A percentile compares a stretch with the other conserved stretches of the same genome.
phyloP scores from a whole-genome alignment of 2,329 filamentous ascomycete genomes.

The Escovopsis sp. region DNA sequence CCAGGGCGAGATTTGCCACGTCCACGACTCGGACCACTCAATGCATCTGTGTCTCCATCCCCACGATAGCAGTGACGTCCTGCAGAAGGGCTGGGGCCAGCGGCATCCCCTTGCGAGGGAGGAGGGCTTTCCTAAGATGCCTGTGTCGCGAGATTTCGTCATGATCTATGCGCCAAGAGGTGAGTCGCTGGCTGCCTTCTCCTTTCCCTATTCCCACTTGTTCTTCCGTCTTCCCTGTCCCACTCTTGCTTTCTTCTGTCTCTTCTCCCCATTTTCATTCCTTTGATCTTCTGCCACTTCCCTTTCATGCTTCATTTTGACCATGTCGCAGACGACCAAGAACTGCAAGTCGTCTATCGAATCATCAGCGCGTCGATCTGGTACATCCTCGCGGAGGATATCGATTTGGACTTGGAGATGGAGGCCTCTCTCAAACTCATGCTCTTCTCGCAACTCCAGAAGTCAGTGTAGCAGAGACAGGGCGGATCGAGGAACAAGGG shows the following conservation, averaged over 20 bases:
- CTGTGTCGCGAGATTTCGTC: slow-evolving; percentile 60
- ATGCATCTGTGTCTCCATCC: slow-evolving; percentile 72
- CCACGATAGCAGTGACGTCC: slow-evolving; percentile 54
- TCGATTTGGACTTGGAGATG: slow-evolving; percentile 17
- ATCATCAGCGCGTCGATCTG: slow-evolving; percentile 64
- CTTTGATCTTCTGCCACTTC: too few relatives aligned
- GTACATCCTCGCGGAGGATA: slow-evolving; percentile 38
- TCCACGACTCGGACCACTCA: slow-evolving; percentile 60
- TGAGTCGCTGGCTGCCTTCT: slow-evolving; percentile 12
- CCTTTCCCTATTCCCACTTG: too few relatives aligned
- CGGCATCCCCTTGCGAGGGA: slow-evolving; percentile 51
- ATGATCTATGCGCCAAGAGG: slow-evolving; percentile 69
- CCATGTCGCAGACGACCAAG: slow-evolving; percentile 34
- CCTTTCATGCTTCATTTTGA: background rate
- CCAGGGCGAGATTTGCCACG: slow-evolving; percentile 69
- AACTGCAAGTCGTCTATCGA: slow-evolving; percentile 49
- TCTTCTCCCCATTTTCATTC: too few relatives aligned
- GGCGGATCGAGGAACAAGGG: too few relatives aligned
- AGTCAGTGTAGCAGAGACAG: too few relatives aligned
- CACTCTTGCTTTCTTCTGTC: too few relatives aligned
- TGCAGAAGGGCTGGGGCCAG: slow-evolving; percentile 69
- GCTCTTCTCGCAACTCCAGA: background rate
- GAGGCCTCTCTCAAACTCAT: background rate
- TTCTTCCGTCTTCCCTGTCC: too few relatives aligned
- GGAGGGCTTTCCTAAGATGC: slow-evolving; percentile 44